Evolutionary conservation across 2,329 filamentous ascomycete species (phyloP).

Genomic region (Thyridium curvatum): DNA sequence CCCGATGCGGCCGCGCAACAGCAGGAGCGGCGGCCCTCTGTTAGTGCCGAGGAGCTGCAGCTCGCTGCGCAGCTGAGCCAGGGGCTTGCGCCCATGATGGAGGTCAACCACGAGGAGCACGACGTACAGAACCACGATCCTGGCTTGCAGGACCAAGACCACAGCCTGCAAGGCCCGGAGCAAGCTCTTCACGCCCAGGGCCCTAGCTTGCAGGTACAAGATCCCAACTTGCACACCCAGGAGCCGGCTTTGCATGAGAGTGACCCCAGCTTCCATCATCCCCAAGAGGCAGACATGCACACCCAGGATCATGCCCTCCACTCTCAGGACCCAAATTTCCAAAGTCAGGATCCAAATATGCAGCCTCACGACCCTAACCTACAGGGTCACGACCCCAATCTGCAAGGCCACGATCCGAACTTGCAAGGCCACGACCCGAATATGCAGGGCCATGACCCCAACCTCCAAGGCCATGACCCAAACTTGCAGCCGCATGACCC

Average conservation of each 20-base stretch:
- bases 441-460: not conserved
- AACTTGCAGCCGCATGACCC: not conserved
- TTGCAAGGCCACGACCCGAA: not conserved
- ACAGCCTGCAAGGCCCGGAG: not conserved
- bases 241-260: conserved; percentile 23
- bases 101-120: conserved; percentile 29
- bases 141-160: conserved; percentile 1
- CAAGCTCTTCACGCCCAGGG: conserved; percentile 30
- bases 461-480: not conserved
- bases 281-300: conserved; percentile 12
- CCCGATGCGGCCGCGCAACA: conserved; percentile 27
- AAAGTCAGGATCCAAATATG: not conserved
- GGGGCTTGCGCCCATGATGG: conserved; percentile 44
- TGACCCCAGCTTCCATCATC: conserved; percentile 32
- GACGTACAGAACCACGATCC: conserved; percentile 2
- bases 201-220: conserved; percentile 29
- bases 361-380: conserved; percentile 7
- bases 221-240: conserved; percentile 8
- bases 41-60: conserved; percentile 50
- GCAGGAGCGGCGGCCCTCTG: conserved; percentile 27
- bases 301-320: conserved; percentile 1
- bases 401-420: conserved; percentile 5
- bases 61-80: conserved; percentile 52
- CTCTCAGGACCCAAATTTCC: not conserved
- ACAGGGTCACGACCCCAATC: conserved; percentile 7